Base-by-base conservation (phyloP, 2,329 filamentous ascomycete species). In the Neofusicoccum kwambonambiense region DNA sequence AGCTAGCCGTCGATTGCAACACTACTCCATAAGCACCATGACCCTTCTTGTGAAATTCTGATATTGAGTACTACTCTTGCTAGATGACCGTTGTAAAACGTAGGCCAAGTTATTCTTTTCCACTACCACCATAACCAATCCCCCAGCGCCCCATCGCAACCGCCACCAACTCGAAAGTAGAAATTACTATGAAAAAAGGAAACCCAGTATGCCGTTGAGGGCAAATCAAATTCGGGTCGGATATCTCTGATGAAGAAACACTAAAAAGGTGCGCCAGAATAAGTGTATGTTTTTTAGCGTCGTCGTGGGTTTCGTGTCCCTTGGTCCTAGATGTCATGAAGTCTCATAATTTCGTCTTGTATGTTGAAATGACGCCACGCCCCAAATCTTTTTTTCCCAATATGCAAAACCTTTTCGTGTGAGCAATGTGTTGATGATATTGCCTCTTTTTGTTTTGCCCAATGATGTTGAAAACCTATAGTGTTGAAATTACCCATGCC, bases 311-410 rank as follows among this genome's bases (percentile, higher is more conserved):
- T 52, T 34, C 31, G 34, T 52, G 49, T 51, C 50, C 50, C 37
- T 39, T 8, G 15, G 37, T 42, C 11, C 13, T 2, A 49, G 15
- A 49, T n/a, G 54, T 47, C 42, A 47, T 60, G 3, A 44, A 37
- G 31, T 60, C 56, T 60, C 56, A 45, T 60, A 17, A 47, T 60
- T 34, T 60, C 56, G 42, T 60, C 56, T 60, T 60, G 39, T 60
- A 19, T 60, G 56, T 60, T 60, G 56, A 60, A 60, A 45, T 17
- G 34, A 44, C 27, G 27, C 42, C 39, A 35, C 56, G 41, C 56
- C 56, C 15, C 13, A 34, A 7, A n/a, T 19, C 39, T 44, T 44
- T 45, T 22, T 15, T 35, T 17, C 27, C 31, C 49, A 31, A 37
- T 44, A 58, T 45, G 54, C 54, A 58, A 47, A 60, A 35, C 56